A percentile compares a stretch with the other conserved stretches of the same genome.
These are phyloP conservation scores for Histomonas meleagridis DNA, from an alignment of 208 protist genomes.

Conservation along the genomic window DNA sequence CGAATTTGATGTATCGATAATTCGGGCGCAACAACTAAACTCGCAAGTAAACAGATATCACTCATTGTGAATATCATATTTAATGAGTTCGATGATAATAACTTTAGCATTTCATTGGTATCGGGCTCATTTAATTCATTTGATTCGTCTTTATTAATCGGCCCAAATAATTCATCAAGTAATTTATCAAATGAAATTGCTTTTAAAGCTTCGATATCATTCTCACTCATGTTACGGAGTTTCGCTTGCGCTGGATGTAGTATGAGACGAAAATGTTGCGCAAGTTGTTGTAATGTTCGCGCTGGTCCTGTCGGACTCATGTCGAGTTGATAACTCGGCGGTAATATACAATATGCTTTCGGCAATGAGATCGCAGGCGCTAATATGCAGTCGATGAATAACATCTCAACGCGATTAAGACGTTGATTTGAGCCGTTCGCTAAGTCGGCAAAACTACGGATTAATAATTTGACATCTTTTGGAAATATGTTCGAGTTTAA, in stretches of 20 bases:
- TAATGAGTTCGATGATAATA: neutral
- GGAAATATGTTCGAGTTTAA: neutral
- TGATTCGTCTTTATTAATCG: neutral
- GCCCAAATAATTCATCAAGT: neutral
- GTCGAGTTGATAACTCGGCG: neutral
- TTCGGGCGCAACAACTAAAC: neutral
- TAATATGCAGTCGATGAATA: conserved; percentile 16
- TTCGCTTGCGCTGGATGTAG: neutral
- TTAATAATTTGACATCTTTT: neutral
- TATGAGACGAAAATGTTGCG: neutral
- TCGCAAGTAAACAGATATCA: neutral
- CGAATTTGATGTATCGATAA: neutral
- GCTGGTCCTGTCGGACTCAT: neutral
- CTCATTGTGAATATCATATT: neutral
- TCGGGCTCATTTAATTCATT: neutral
- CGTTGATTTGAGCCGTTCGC: neutral
- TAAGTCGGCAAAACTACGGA: neutral
- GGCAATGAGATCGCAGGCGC: neutral
- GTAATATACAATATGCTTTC: neutral
- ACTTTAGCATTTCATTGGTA: neutral
- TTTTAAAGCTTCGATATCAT: neutral
- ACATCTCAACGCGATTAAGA: neutral
- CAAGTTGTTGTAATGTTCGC: neutral
- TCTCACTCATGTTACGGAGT: neutral
- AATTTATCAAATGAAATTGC: neutral